Base-by-base conservation (phyloP, 257 asterid genomes). In the Coffea canephora region DNA sequence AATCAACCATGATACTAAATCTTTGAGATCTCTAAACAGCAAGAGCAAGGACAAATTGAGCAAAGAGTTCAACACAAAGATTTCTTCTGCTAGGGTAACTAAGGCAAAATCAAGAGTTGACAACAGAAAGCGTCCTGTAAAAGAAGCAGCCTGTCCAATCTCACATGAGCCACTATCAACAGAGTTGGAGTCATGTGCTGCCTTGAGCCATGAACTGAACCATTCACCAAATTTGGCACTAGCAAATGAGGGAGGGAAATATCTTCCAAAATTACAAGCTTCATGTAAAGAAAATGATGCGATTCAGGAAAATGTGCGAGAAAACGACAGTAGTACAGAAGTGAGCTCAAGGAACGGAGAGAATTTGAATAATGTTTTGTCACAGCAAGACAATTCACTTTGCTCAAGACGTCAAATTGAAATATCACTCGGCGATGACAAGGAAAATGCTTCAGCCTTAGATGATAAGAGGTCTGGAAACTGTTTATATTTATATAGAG, bases 371-470 rank as follows among this genome's bases (percentile, higher is more conserved):
- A 75, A 74, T 50, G 77, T 80, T 7, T 61, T 45, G 41, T 73
- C 75, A 31, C 72, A 82, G 66, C 54, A 5, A 27, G 77, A 45
- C 69, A 49, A 83, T 75, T 80, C 86, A 45, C 85, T 77, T 73
- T 84, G 72, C 73, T 78, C 34, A 77, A 81, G 72, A 84, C 39
- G 69, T 12, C 80, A 52, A 73, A 57, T n/a, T 19, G 88, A 86
- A 69, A 55, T 31, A 41, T 50, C 73, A 11, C 89, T 88, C 67
- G 77, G 77, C 50, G 97, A 94, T 67, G 90, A 92, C 80, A 94
- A 96, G 84, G 98, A 96, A 88, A 94, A 96, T 81, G 88, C 84
- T 73, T 74, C 95, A 66, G 89, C 85, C 78, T 76, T 87, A 27
- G 92, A 89, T 84, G 90, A 79, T 83, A 95, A 93, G 88, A 92